Evolutionary conservation across 805 yeast genomes (phyloP).

Genomic region (Ogataea polymorpha): DNA sequence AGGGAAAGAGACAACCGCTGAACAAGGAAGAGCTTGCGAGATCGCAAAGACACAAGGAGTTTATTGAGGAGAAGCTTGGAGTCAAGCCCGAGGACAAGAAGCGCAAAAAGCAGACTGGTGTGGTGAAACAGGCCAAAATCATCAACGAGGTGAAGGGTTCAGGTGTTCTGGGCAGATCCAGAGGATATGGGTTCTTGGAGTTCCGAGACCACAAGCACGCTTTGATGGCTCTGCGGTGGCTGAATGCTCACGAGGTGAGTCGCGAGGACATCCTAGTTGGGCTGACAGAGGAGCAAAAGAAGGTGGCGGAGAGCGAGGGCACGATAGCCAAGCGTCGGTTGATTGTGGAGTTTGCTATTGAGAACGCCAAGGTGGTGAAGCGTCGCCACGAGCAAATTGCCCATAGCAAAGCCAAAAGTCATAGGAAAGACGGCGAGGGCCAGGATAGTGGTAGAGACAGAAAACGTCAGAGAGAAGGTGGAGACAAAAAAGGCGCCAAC

Average conservation of each 20-base stretch:
- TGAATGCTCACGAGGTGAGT: conserved; percentile 87
- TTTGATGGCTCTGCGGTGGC: conserved; percentile 94
- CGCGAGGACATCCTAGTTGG: conserved; percentile 68
- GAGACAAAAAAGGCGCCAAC: conserved; percentile 6
- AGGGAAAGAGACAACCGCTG: conserved; percentile 72
- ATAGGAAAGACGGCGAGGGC: conserved; percentile 19
- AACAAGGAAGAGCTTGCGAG: conserved; percentile 85
- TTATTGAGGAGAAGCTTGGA: conserved; percentile 32
- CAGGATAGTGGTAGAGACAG: conserved; percentile 28
- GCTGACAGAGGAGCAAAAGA: conserved; percentile 64
- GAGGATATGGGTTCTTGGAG: conserved; percentile 97
- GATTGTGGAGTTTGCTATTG: conserved; percentile 93
- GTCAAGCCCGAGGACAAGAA: conserved; percentile 45
- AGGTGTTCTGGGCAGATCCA: conserved; percentile 82
- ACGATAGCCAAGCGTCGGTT: conserved; percentile 60
- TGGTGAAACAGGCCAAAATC: conserved; percentile 89
- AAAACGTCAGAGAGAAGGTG: conserved; percentile 5
- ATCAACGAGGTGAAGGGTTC: conserved; percentile 89
- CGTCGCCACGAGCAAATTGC: conserved; percentile 73
- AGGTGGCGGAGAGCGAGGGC: conserved; percentile 51
- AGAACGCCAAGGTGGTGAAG: conserved; percentile 89
- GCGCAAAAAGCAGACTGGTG: conserved; percentile 76
- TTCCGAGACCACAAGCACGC: conserved; percentile 90
- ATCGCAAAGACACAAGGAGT: conserved; percentile 63
- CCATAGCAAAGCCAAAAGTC: conserved; percentile 27